Evolutionary conservation across 2,329 filamentous ascomycete genomes (phyloP), one percentile per base, ranked within the genome.

Genomic region (Penicillium polonicum): DNA sequence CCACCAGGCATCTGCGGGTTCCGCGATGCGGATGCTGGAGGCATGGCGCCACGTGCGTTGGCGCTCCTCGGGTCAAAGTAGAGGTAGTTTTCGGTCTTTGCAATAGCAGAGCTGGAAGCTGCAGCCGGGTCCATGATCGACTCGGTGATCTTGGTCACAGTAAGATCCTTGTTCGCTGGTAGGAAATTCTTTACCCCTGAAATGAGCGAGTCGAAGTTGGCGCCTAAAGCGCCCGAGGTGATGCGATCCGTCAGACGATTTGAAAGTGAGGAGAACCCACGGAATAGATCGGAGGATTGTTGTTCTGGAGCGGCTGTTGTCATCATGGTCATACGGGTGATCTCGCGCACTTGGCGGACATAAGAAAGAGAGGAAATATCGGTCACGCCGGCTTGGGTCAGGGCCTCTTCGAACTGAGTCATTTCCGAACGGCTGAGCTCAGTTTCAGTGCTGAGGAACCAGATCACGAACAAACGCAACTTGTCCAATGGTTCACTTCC

Each of bases 241-340:
- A 99, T 88, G 25, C 92, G 89, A 75, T 97, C 92, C 8, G 94
- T 97, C 5, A 99, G 85, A 39, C 93, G 90, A 43, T 90, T 93
- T 12, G 91, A 94, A 62, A 99, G 90, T 43, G 89, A 91, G 31
- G 89, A 94, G 79, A 99, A 96, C 48, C 92, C 92, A 21, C 91
- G 89, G 79, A 99, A 97, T 17, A 99, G 83, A 68, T 96, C 91
- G 6, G 77, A 79, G 25, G 79, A 79, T 60, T 78, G 75, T 45
- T 85, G 87, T 4, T 90, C 86, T 19, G 84, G 80, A 15, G 86
- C 79, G 59, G 90, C 87, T 1, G 92, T 95, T 4, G 92, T 91
- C 74, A 99, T 89, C 85, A 97, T 96, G 15, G 93, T 97, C 91
- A 97, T 97, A 63, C 94, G 91, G 5, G 93, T 97, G 50, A 96